phyloP scores from a whole-genome alignment of 225 moss, liverwort and hornwort genomes.

The Rhytidiadelphus loreus region DNA sequence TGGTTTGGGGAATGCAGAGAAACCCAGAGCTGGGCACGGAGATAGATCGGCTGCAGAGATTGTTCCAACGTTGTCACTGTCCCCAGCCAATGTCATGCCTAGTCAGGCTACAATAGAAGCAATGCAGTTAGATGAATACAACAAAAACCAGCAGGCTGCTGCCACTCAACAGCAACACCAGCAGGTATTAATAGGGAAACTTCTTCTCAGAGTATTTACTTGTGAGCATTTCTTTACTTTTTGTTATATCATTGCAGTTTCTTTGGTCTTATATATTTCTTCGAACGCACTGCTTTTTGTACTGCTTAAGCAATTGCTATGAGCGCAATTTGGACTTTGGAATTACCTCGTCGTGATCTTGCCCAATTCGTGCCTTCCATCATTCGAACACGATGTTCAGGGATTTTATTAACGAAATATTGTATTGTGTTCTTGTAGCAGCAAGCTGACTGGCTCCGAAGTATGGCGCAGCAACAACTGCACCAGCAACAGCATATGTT shows the following conservation, averaged over 20 bases:
- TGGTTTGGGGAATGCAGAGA: constrained; percentile 15
- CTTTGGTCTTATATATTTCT: background rate
- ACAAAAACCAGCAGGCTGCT: constrained; percentile 42
- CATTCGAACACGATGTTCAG: background rate
- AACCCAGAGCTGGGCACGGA: constrained; percentile 30
- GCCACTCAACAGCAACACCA: constrained; percentile 48
- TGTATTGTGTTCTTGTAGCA: background rate
- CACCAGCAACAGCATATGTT: constrained; percentile 64
- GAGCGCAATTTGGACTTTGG: background rate
- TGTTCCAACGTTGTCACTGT: constrained; percentile 59
- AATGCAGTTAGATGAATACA: constrained; percentile 57
- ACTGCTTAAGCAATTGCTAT: background rate
- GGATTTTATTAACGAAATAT: background rate
- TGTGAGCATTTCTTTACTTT: background rate
- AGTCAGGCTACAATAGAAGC: constrained; percentile 67
- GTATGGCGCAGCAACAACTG: constrained; percentile 48
- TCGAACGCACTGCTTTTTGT: background rate
- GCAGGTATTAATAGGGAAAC: constrained; percentile 1
- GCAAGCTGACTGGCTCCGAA: constrained; percentile 70
- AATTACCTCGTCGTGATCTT: background rate
- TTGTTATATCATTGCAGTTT: background rate
- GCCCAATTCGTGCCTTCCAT: background rate
- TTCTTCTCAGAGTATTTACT: background rate
- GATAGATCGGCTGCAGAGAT: constrained; percentile 42
- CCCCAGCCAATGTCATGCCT: constrained; percentile 54